Percentiles rank a stretch among this genome's conserved stretches.
Conservation (phyloP, 495 filamentous ascomycete genomes). For the Tuber microsphaerosporum region DNA sequence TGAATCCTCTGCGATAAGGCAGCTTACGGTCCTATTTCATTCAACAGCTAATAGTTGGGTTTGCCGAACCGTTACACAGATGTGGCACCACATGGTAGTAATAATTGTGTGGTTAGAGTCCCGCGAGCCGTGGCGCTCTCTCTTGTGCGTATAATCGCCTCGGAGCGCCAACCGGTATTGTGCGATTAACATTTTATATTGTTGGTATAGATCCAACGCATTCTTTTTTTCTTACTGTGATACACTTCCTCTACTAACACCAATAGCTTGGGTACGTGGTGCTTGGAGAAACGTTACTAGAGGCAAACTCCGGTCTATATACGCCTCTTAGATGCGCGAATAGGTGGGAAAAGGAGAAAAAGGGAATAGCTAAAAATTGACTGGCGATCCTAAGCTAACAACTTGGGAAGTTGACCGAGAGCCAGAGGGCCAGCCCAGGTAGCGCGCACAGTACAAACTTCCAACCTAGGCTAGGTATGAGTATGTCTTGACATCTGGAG, state of each 20-base stretch:
- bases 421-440: background rate
- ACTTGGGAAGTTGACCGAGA: background rate
- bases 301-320: background rate
- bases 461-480: background rate
- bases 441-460: background rate
- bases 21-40: background rate
- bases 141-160: background rate
- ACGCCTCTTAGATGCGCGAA: background rate
- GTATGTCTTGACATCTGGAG: background rate
- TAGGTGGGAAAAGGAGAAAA: background rate
- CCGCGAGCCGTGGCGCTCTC: background rate
- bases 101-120: background rate
- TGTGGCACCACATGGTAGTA: background rate
- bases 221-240: background rate
- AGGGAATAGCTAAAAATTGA: background rate
- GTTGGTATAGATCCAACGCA: background rate
- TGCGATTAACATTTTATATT: background rate
- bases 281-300: background rate
- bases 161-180: background rate
- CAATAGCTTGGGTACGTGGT: background rate
- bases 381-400: background rate
- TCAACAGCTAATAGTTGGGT: background rate
- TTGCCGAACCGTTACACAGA: background rate
- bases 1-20: background rate
- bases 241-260: background rate